Percentiles rank a stretch among this genome's conserved stretches.
Conservation (phyloP, 2,329 filamentous ascomycete species). For the Dactylellina drechsleri region DNA sequence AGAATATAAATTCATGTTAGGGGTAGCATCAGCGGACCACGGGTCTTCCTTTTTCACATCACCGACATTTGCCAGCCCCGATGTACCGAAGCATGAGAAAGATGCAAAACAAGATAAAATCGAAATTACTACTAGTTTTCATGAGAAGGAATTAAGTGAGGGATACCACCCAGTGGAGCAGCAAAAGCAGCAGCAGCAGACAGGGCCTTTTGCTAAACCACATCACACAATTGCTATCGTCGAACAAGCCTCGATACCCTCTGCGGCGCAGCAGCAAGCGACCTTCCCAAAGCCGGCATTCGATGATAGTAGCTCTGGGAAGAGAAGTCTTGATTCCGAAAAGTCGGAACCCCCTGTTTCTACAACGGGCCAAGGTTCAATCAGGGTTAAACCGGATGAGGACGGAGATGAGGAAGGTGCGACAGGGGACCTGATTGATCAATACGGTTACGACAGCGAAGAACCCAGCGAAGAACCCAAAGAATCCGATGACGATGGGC, state of each 20-base stretch:
- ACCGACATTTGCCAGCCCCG: conserved; percentile 46
- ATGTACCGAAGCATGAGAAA: conserved; percentile 51
- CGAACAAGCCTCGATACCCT: conserved; percentile 10
- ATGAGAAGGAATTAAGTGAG: conserved; percentile 9
- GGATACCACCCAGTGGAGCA: conserved; percentile 7
- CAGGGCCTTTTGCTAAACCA: conserved; percentile 16
- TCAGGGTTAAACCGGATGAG: conserved; percentile 53
- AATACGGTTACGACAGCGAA: conserved; percentile 50
- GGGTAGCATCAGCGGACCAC: conserved; percentile 22
- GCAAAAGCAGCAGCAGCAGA: conserved; percentile 36
- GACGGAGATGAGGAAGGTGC: conserved; percentile 47
- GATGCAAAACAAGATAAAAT: conserved; percentile 46
- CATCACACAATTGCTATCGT: conserved; percentile 2
- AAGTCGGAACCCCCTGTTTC: conserved; percentile 38
- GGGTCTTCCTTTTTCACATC: conserved; percentile 41
- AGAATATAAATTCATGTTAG: conserved; percentile 45
- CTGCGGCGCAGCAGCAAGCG: conserved; percentile 38
- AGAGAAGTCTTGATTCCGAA: conserved; percentile 42
- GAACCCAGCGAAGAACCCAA: conserved; percentile 10
- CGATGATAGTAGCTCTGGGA: conserved; percentile 33
- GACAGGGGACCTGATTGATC: conserved; percentile 49
- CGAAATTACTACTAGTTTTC: conserved; percentile 51
- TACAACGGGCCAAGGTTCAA: conserved; percentile 39
- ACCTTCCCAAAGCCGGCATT: conserved; percentile 28
- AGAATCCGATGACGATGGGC: not conserved